Evolutionary conservation across 192 early-diverging fungal genomes (phyloP), one percentile per base, ranked within the genome.

Genomic region (Coemansia sp.): DNA sequence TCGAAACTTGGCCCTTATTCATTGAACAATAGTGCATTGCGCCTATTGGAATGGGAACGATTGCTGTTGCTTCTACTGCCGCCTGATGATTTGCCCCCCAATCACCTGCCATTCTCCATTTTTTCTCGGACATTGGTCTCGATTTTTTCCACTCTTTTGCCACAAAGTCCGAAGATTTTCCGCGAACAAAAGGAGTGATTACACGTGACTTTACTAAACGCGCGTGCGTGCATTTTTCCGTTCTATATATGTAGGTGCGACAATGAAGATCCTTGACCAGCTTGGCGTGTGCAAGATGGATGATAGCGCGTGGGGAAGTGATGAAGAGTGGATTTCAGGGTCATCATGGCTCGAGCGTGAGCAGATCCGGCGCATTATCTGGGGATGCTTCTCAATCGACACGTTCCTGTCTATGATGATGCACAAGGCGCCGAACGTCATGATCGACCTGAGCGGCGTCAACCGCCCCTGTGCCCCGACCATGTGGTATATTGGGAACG

Each of bases 401-500:
- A 76, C 73, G 39, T 76, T 69, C 13, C 55, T 76, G 10, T 50
- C 73, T 33, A 55, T 76, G 56, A 69, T 76, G 67, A 62, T 56
- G 56, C 73, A 76, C 63, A 54, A 57, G 22, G 38, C 67, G 52
- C 73, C 73, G 4, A 52, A 60, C 47, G 60, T 76, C 8, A 21
- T 69, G 22, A 63, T 76, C 10, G 73, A 76, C 57, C 63, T 76
- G 15, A 69, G 64, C 60, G 67, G 67, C 24, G 73, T 76, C 47
- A 76, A 76, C 56, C 73, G 73, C 5, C 73, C 73, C 1, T 76
- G 73, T 52, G 62, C 73, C 11, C 63, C 64, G 24, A 66, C 53
- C 59, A 56, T 69, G 56, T 76, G 73, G 73, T 69, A 76, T 57
- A 38, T 76, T 1, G 73, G 73, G 47, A 76, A 69, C 63, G 73